Base-by-base conservation (phyloP, 2,329 filamentous ascomycete species). In the Aaosphaeria pasadenensis region DNA sequence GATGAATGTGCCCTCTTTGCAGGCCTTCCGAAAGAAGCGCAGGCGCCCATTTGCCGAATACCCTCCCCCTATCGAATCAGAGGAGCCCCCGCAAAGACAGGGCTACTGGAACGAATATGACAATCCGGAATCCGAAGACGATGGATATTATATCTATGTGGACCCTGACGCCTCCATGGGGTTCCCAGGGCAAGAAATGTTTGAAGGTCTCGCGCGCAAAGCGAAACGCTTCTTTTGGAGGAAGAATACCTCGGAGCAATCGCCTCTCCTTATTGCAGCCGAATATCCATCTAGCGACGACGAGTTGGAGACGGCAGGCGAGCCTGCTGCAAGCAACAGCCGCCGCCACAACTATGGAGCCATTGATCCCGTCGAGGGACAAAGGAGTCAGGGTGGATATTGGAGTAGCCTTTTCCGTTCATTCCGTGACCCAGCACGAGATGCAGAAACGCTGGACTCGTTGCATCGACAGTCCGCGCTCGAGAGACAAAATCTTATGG, bases 91-190 rank as follows among this genome's bases (percentile, higher is more conserved):
- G 32, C 43, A 51, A 30, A 51, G 51, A 32, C 59, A 71, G 57
- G 50, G 67, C 44, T 94, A 92, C 64, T 95, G 89, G 89, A 92
- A 89, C 67, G 89, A 95, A 67, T 94, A 92, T 67, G 89, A 95
- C 56, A 74, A 91, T 63, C 88, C 87, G 6, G 90, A 89, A 64
- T 73, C 71, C 7, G 72, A 77, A 3, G 72, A 77, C 11, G 78
- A 83, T 17, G 79, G 81, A 33, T 80, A 79, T 30, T 94, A 90
- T 66, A 85, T 94, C 56, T 90, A 89, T 59, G 75, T 92, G 50
- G 80, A 91, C 62, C 88, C 88, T 0, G 79, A 89, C 56, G 81
- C 81, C 1, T 74, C 78, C 7, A 62, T 71, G 13, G 73, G 72
- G 32, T 87, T 88, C 46, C 83, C 86, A 0, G 85, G 87, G 11